phyloP scores from a whole-genome alignment of 2,329 filamentous ascomycete species.

The Diaporthe australafricana region DNA sequence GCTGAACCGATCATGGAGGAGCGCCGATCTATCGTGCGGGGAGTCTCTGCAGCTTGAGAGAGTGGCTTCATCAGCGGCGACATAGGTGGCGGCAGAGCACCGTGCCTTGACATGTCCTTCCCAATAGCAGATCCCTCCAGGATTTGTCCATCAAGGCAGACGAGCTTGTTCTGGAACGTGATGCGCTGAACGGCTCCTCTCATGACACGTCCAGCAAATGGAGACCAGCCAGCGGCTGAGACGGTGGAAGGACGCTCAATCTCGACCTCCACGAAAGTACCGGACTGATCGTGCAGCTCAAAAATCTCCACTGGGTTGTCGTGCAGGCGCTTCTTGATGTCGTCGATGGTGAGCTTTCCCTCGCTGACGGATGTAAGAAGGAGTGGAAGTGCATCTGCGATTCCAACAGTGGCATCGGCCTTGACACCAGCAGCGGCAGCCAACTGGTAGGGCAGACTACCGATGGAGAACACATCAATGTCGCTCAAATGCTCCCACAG shows the following conservation, averaged over 20 bases:
- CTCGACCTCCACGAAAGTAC: conserved; percentile 79
- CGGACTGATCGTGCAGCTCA: conserved; percentile 83
- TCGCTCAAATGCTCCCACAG: conserved; percentile 79
- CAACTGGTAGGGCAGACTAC: conserved; percentile 82
- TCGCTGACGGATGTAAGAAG: conserved; percentile 81
- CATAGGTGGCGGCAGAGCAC: conserved; percentile 59
- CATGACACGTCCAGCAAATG: conserved; percentile 76
- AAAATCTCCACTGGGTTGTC: conserved; percentile 86
- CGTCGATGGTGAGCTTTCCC: conserved; percentile 78
- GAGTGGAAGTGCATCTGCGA: conserved; percentile 79
- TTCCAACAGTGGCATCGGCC: conserved; percentile 72
- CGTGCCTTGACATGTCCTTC: conserved; percentile 81
- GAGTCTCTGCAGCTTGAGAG: conserved; percentile 46
- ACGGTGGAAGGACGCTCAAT: conserved; percentile 77
- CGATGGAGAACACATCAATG: conserved; percentile 84
- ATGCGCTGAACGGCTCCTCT: conserved; percentile 79
- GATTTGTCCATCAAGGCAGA: conserved; percentile 79
- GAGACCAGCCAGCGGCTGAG: conserved; percentile 71
- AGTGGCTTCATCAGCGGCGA: conserved; percentile 69
- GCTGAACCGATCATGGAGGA: conserved; percentile 47
- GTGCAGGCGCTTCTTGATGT: conserved; percentile 77
- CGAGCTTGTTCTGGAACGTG: conserved; percentile 79
- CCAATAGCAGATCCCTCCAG: conserved; percentile 68
- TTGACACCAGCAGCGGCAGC: conserved; percentile 66
- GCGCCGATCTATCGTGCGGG: conserved; percentile 44